phyloP scores from a whole-genome alignment of 805 yeast species.

The Starmera caribaea region DNA sequence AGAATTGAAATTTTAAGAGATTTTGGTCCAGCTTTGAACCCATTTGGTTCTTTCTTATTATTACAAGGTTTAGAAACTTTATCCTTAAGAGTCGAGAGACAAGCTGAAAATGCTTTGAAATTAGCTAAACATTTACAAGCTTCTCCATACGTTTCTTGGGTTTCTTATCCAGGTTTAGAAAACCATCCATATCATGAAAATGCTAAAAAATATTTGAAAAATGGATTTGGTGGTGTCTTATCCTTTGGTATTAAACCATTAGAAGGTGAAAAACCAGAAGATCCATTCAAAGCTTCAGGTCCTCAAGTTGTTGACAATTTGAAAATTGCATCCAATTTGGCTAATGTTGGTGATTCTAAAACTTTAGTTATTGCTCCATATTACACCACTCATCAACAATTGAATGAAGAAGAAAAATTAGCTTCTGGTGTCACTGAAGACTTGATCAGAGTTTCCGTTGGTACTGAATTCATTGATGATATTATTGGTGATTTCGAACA shows the following conservation, averaged over 20 bases:
- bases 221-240: conserved; percentile 81
- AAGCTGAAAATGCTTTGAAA: conserved; percentile 69
- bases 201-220: conserved; percentile 72
- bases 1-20: conserved; percentile 86
- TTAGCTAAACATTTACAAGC: conserved; percentile 70
- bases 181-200: conserved; percentile 68
- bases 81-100: conserved; percentile 90
- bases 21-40: conserved; percentile 81
- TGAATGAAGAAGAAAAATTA: conserved; percentile 67
- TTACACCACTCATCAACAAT: conserved; percentile 93
- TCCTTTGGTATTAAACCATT: conserved; percentile 81
- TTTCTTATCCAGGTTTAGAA: conserved; percentile 84
- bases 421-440: conserved; percentile 86
- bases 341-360: conserved; percentile 95
- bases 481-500: conserved; percentile 83
- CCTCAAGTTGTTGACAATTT: conserved; percentile 77
- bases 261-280: conserved; percentile 33
- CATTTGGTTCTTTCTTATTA: conserved; percentile 79
- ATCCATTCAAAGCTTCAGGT: conserved; percentile 66
- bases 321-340: conserved; percentile 83
- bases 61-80: conserved; percentile 92
- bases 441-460: conserved; percentile 80
- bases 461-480: conserved; percentile 88
- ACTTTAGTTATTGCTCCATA: conserved; percentile 94
- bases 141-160: conserved; percentile 75